Base-by-base conservation (phyloP, 495 filamentous ascomycete species). In the Barbatosphaeria neglecta region DNA sequence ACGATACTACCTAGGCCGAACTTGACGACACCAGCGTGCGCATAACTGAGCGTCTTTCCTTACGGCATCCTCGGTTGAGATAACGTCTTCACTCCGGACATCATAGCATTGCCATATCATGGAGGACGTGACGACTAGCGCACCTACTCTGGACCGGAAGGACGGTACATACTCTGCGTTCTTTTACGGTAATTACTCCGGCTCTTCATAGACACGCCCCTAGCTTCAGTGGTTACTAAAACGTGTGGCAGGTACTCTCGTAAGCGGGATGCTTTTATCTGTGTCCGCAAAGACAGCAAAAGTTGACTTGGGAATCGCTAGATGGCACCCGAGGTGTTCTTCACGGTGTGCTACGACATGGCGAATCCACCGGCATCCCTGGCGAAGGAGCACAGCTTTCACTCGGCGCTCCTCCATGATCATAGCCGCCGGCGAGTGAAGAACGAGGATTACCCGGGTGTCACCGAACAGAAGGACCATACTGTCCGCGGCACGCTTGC, bases 251-350 rank as follows among this genome's bases (percentile, higher is more conserved):
- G 69, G 67, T 42, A 72, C 68, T 15, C 55, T 70, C 28, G 50
- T 57, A 54, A 20, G 51, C 50, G 13, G 52, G 47, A 15, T 27
- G 19, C 20, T 42, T 37, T 20, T 31, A 27, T 15, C 19, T 13
- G 6, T 22, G 25, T 41, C 20, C 17, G 22, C 1, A 23, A 43
- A 41, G 28, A 15, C n/a, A 23, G 35, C 20, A 45, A 45, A 16
- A 42, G n/a, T 44, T 54, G 35, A 48, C 59, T 20, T 73, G 59
- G 65, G 48, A n/a, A 71, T 70, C 20, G 58, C 6, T 38, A 87
- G 63, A 95, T 95, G 86, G 82, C 80, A 3, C 78, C 83, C 8
- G 75, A 81, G 54, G 80, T 95, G 41, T 85, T 95, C 50, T 80
- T 83, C 66, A 81, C 83, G 16, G 88, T 95, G 23, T 82, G 85